Evolutionary conservation across 1,139 yeast species (phyloP).

Genomic region (Yamadazyma blattariae): DNA sequence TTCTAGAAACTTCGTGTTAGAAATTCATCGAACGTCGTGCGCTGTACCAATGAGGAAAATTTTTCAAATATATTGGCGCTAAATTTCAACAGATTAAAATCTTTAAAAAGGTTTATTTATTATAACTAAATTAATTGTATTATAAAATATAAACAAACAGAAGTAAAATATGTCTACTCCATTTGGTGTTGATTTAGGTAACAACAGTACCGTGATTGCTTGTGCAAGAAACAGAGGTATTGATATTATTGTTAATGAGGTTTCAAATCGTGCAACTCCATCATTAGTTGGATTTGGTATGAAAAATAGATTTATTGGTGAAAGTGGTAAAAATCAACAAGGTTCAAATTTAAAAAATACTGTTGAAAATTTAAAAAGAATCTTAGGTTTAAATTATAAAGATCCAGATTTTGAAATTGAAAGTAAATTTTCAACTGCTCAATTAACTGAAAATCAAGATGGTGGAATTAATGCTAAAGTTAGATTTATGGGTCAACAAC

Average conservation of each 20-base stretch:
- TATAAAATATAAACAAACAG: no score
- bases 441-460: slow-evolving; percentile 64
- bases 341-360: slow-evolving; percentile 95
- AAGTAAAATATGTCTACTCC: slow-evolving; percentile 57
- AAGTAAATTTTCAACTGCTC: slow-evolving; percentile 67
- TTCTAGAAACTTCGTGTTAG: slow-evolving; percentile 1
- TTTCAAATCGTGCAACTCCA: slow-evolving; percentile 96
- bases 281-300: slow-evolving; percentile 89
- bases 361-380: slow-evolving; percentile 89
- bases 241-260: slow-evolving; percentile 97
- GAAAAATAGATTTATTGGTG: slow-evolving; percentile 91
- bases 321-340: slow-evolving; percentile 93
- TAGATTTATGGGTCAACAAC: slow-evolving; percentile 75
- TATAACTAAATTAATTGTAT: no score
- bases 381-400: slow-evolving; percentile 70
- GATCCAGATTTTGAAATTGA: slow-evolving; percentile 83
- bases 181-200: slow-evolving; percentile 98
- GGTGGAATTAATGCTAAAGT: slow-evolving; percentile 86
- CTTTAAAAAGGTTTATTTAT: no score
- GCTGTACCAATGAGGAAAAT: slow-evolving; percentile 2
- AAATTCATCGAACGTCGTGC: slow-evolving; percentile 4
- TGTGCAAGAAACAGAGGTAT: slow-evolving; percentile 99
- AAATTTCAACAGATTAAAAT: neutral
- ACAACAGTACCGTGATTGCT: slow-evolving; percentile 88
- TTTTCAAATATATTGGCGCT: slow-evolving; percentile 2